Conservation (phyloP, 2,329 filamentous ascomycete species). For the Xylariomycetidae sp. region DNA sequence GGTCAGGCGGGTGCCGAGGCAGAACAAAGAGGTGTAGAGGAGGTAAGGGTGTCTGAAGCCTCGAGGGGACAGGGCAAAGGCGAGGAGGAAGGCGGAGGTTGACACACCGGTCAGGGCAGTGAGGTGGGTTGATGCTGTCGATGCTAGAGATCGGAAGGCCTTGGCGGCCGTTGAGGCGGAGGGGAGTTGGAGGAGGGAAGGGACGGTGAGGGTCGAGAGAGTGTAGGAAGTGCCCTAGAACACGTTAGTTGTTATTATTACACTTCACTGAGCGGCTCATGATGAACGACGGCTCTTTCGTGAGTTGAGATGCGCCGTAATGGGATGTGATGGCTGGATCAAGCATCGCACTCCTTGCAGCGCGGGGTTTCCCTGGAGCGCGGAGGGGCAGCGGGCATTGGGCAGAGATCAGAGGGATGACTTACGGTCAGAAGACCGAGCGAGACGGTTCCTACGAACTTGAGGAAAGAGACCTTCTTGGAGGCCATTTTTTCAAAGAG, state of each 20-base stretch:
- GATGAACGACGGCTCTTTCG: too few relatives aligned
- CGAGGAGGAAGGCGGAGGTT: constrained; percentile 67
- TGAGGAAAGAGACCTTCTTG: constrained; percentile 70
- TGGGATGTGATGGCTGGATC: too few relatives aligned
- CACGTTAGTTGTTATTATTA: constrained; percentile 4
- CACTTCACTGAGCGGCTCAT: too few relatives aligned
- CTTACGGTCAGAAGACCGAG: constrained; percentile 83
- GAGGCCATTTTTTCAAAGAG: constrained; percentile 52
- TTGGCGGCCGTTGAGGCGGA: constrained; percentile 67
- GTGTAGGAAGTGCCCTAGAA: constrained; percentile 82
- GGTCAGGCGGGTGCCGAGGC: constrained; percentile 55
- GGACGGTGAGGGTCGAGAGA: constrained; percentile 71
- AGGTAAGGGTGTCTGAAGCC: constrained; percentile 82
- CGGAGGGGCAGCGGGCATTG: constrained; percentile 16
- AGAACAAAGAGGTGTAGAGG: constrained; percentile 73
- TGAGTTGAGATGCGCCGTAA: constrained; percentile 8
- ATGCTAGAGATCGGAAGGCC: constrained; percentile 64
- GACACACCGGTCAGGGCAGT: constrained; percentile 65
- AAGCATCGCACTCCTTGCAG: too few relatives aligned
- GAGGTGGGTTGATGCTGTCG: constrained; percentile 60
- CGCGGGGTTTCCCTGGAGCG: constrained; percentile 14
- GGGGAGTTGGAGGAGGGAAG: constrained; percentile 74
- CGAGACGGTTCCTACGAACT: constrained; percentile 89
- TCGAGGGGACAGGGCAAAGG: constrained; percentile 71
- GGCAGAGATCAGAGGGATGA: constrained; percentile 5